Conservation (phyloP, 106 monocot species). For the Gastrodia elata region DNA sequence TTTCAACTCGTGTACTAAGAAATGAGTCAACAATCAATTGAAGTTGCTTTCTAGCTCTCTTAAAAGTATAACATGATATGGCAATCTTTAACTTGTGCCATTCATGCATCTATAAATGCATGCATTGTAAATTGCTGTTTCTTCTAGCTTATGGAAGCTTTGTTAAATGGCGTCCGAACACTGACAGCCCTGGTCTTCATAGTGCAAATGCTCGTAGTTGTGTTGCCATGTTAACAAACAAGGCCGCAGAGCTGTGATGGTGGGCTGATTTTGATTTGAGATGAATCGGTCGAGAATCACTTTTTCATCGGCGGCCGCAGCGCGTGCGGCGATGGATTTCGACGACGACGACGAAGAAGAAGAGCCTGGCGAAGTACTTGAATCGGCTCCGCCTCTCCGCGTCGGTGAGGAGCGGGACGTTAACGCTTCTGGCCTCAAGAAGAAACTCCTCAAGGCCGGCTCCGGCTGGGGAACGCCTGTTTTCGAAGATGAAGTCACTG, state of each 20-base stretch:
- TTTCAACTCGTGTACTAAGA: too few relatives aligned
- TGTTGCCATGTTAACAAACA: too few relatives aligned
- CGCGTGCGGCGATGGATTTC: constrained; percentile 9
- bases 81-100: too few relatives aligned
- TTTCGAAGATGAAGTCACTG: constrained; percentile 56
- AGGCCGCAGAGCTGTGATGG: background rate
- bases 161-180: too few relatives aligned
- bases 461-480: constrained; percentile 47
- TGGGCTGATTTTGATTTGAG: background rate
- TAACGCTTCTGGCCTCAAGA: background rate
- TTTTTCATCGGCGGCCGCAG: constrained; percentile 47
- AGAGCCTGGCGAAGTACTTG: constrained; percentile 63
- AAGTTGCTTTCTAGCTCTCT: too few relatives aligned
- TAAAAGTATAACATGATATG: too few relatives aligned
- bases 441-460: constrained; percentile 13
- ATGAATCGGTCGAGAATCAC: constrained; percentile 22
- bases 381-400: constrained; percentile 53
- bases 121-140: too few relatives aligned
- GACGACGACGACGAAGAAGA: constrained; percentile 37
- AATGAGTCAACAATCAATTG: too few relatives aligned
- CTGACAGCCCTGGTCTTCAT: too few relatives aligned
- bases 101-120: too few relatives aligned
- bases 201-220: too few relatives aligned
- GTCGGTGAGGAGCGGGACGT: constrained; percentile 67
- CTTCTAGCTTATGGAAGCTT: too few relatives aligned